Evolutionary conservation across 352 stramenopile species (phyloP).

Genomic region (Phytophthora pinifolia): DNA sequence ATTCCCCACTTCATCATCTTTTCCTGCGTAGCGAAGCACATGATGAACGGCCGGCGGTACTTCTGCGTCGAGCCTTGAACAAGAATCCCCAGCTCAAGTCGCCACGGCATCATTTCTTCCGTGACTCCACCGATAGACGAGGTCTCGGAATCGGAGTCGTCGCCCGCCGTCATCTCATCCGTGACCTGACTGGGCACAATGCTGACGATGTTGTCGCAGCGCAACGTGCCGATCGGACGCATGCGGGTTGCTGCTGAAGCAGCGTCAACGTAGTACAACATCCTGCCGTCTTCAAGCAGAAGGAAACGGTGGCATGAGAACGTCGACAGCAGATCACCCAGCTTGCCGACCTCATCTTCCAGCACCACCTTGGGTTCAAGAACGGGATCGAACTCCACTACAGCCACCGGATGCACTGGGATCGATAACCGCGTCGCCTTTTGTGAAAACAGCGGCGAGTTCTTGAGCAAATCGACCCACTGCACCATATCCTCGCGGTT

Average conservation of each 20-base stretch:
- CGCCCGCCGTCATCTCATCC: constrained; percentile 20
- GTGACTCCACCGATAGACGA: constrained; percentile 27
- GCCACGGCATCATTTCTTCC: constrained; percentile 73
- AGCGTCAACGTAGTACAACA: constrained; percentile 76
- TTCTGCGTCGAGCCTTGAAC: constrained; percentile 56
- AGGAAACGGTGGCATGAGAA: constrained; percentile 73
- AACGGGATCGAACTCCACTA: constrained; percentile 72
- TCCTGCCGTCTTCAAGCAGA: constrained; percentile 76
- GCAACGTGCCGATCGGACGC: constrained; percentile 75
- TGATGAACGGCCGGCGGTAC: constrained; percentile 74
- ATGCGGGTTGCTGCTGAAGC: constrained; percentile 54
- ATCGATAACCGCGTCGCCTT: constrained; percentile 66
- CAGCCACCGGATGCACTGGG: constrained; percentile 74
- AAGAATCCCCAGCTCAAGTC: constrained; percentile 71
- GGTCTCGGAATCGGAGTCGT: constrained; percentile 14
- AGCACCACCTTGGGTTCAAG: constrained; percentile 73
- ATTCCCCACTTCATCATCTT: constrained; percentile 90
- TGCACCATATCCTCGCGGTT: constrained; percentile 77
- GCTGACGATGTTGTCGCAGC: constrained; percentile 80
- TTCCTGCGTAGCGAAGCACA: constrained; percentile 77
- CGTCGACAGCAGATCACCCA: constrained; percentile 71
- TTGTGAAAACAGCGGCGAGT: constrained; percentile 73
- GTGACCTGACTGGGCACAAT: constrained; percentile 73
- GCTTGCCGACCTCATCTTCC: constrained; percentile 69
- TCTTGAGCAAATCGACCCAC: constrained; percentile 89